These are phyloP conservation scores for Posidonia australis DNA, from an alignment of 106 monocot genomes.

Conservation along the genomic window DNA sequence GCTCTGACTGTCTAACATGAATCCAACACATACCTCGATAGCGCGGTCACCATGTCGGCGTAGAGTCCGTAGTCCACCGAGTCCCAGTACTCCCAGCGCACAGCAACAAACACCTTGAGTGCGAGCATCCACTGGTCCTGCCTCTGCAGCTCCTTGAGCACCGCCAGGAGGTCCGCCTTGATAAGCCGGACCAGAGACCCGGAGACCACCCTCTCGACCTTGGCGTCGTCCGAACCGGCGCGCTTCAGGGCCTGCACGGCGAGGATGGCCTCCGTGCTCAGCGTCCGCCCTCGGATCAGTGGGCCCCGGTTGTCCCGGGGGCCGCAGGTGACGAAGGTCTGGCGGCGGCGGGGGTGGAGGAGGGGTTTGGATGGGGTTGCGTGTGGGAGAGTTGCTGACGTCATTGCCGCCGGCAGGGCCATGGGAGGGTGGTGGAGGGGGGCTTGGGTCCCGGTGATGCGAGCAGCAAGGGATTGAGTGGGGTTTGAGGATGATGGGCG, in stretches of 20 bases:
- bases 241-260: conserved; percentile 89
- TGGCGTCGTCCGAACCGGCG: conserved; percentile 8
- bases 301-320: conserved; percentile 38
- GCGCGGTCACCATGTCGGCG: conserved; percentile 38
- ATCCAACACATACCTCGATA: conserved; percentile 10
- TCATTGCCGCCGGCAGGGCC: not conserved
- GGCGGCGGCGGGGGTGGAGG: not conserved
- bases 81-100: conserved; percentile 35
- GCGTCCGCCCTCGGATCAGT: conserved; percentile 57
- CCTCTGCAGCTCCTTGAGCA: conserved; percentile 51
- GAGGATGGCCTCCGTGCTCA: conserved; percentile 80
- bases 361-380: not conserved
- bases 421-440: too few species aligned
- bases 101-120: conserved; percentile 36
- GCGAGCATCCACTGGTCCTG: conserved; percentile 47
- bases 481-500: too few species aligned
- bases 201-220: conserved; percentile 11
- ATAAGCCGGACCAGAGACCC: conserved; percentile 47
- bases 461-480: too few species aligned
- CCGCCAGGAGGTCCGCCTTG: conserved; percentile 52
- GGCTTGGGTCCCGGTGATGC: too few species aligned
- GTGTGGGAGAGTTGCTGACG: not conserved
- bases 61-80: conserved; percentile 27
- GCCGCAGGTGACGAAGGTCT: conserved; percentile 21
- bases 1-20: too few species aligned